Evolutionary conservation across 352 stramenopile genomes (phyloP).

Genomic region (Globisporangium ultimum): DNA sequence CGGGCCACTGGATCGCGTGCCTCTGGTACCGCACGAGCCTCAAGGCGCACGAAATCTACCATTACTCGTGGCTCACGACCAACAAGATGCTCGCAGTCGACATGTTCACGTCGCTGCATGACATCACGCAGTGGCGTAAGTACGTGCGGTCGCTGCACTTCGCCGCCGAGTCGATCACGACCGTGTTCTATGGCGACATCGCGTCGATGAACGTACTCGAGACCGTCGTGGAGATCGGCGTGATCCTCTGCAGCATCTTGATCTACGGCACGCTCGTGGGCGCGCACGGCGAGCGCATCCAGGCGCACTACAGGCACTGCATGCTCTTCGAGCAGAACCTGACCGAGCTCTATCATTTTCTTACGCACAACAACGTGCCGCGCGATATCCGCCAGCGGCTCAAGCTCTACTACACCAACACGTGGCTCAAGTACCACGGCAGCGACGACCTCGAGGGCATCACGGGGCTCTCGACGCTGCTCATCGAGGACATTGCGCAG

Average conservation of each 20-base stretch:
- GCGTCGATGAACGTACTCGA: slow-evolving; percentile 59
- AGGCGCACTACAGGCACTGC: slow-evolving; percentile 58
- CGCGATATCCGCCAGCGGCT: slow-evolving; percentile 45
- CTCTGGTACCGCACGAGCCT: slow-evolving; percentile 55
- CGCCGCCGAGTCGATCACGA: slow-evolving; percentile 57
- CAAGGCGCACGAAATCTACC: slow-evolving; percentile 39
- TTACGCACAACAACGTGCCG: slow-evolving; percentile 57
- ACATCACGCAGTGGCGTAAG: slow-evolving; percentile 35
- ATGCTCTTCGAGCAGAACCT: slow-evolving; percentile 75
- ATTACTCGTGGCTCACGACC: slow-evolving; percentile 54
- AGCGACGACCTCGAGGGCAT: slow-evolving; percentile 58
- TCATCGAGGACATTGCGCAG: slow-evolving; percentile 67
- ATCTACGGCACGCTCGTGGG: slow-evolving; percentile 68
- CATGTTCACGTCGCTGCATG: slow-evolving; percentile 31
- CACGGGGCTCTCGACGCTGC: slow-evolving; percentile 50
- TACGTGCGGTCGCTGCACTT: slow-evolving; percentile 63
- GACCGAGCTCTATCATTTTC: slow-evolving; percentile 55
- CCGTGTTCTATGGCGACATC: slow-evolving; percentile 70
- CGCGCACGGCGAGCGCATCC: slow-evolving; percentile 54
- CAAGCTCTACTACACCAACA: slow-evolving; percentile 64
- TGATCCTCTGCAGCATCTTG: slow-evolving; percentile 69
- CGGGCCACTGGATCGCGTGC: slow-evolving; percentile 68
- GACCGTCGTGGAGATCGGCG: slow-evolving; percentile 44
- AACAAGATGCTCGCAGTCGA: slow-evolving; percentile 52
- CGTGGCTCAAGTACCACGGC: slow-evolving; percentile 61